Evolutionary conservation across 805 yeast species (phyloP).

Genomic region (Ogataea minuta): DNA sequence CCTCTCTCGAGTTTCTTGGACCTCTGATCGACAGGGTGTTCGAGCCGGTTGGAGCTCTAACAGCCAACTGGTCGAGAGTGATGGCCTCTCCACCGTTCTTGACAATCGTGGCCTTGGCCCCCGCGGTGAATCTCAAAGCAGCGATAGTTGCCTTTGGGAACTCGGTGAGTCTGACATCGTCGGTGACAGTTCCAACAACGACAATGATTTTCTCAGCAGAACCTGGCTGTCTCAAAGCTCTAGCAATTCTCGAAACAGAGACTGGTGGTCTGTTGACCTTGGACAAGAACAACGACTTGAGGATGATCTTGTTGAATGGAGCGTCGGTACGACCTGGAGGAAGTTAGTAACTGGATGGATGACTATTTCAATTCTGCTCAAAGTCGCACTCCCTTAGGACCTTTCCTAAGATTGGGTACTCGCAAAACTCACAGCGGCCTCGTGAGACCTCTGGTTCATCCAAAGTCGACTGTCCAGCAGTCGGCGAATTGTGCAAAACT

Average conservation of each 20-base stretch:
- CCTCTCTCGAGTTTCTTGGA: conserved; percentile 98
- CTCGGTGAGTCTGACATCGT: conserved; percentile 89
- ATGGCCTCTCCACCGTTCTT: conserved; percentile 99
- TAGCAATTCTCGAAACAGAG: conserved; percentile 86
- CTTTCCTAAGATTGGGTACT: conserved; percentile 3
- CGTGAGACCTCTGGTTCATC: conserved; percentile 7
- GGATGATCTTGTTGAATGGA: conserved; percentile 96
- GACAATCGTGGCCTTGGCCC: conserved; percentile 95
- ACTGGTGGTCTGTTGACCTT: conserved; percentile 99
- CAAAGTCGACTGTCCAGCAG: conserved; percentile 14
- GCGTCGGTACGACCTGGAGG: conserved; percentile 92
- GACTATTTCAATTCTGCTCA: conserved; percentile 14
- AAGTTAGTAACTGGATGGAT: conserved; percentile 32
- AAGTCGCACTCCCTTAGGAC: conserved; percentile 14
- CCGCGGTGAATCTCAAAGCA: conserved; percentile 98
- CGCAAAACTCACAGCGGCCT: conserved; percentile 10
- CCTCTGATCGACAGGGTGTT: conserved; percentile 98
- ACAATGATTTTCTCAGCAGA: conserved; percentile 90
- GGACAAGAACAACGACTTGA: conserved; percentile 92
- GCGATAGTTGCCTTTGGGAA: conserved; percentile 98
- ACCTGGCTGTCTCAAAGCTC: conserved; percentile 78
- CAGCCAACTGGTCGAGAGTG: conserved; percentile 98
- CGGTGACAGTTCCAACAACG: conserved; percentile 99
- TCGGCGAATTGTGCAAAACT: conserved; percentile 24
- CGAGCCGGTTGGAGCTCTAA: conserved; percentile 99